Evolutionary conservation across 2,329 filamentous ascomycete genomes (phyloP), one percentile per base, ranked within the genome.

Genomic region (Sporothrix inflata): DNA sequence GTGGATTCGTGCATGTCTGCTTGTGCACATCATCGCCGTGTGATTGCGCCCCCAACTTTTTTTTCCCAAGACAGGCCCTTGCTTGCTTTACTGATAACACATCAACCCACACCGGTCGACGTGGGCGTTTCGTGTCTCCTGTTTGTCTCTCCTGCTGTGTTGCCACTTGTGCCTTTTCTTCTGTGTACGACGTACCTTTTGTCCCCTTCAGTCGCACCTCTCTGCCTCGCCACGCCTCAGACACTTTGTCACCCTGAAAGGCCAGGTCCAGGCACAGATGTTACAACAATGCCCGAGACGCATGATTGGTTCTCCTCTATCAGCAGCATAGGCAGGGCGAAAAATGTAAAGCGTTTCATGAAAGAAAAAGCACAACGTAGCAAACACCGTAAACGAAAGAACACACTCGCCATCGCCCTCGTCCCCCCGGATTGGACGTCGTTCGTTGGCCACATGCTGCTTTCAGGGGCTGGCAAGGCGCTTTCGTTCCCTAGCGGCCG

Each of bases 11-110:
- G 57, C 57, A 63, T 63, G 57, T 42, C 57, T 63, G 57, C n/a
- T 42, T 63, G 57, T 63, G 34, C 57, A 63, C 34, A 42, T 55
- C 34, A 68, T 53, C 45, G 47, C 9, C 49, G 65, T 49, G 63
- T 27, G 42, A 49, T 55, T 69, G 66, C 49, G 66, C 66, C 66
- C 66, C 66, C 66, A 69, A 69, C 63, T 67, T 51, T n/a, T 30
- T 49, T n/a, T 21, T 11, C 61, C 8, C 34, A 63, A 63, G 38
- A 38, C 38, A 27, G 21, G 21, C 42, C 61, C 24, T 67, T 47
- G 40, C 21, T 45, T 65, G 42, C 24, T 27, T 49, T 34, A 21
- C 24, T 45, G 42, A 49, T 34, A 67, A 51, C 45, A 67, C 2
- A 9, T 7, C 66, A 69, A n/a, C 49, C 49, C 49, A 69, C 66